phyloP scores from a whole-genome alignment of 768 basidiomycete genomes.

The Megacollybia marginata region DNA sequence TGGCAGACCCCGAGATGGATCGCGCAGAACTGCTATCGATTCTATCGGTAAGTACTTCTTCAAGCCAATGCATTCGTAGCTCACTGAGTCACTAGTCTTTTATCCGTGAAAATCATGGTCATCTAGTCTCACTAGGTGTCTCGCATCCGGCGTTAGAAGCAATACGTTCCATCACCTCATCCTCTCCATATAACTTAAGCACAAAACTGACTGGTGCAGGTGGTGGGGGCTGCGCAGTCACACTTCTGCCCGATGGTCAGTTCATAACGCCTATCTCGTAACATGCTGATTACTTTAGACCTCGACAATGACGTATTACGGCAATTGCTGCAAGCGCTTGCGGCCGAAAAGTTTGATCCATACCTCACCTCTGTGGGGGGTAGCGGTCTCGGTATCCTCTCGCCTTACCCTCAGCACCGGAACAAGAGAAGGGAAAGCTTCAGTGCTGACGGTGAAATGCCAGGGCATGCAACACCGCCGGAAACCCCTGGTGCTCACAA shows the following conservation, averaged over 20 bases:
- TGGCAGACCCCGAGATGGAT: conserved; percentile 68
- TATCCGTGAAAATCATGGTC: conserved; percentile 83
- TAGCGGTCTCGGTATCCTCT: conserved; percentile 82
- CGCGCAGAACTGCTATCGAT: conserved; percentile 57
- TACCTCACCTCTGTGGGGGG: conserved; percentile 94
- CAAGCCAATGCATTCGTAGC: neutral
- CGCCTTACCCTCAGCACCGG: conserved; percentile 43
- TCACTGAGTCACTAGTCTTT: conserved; percentile 42
- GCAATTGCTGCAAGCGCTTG: conserved; percentile 53
- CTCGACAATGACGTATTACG: conserved; percentile 55
- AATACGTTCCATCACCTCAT: conserved; percentile 64
- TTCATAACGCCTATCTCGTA: conserved; percentile 3
- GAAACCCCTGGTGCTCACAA: conserved; percentile 32
- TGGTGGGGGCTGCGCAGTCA: conserved; percentile 97
- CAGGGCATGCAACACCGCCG: conserved; percentile 42
- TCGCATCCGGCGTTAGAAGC: conserved; percentile 85
- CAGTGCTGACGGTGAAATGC: conserved; percentile 9
- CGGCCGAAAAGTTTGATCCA: conserved; percentile 61
- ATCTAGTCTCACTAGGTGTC: conserved; percentile 80
- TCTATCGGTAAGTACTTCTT: conserved; percentile 52
- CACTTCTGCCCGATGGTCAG: conserved; percentile 89
- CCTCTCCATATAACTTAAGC: conserved; percentile 58
- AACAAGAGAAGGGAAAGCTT: conserved; percentile 8
- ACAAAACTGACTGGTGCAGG: conserved; percentile 98
- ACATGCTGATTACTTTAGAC: conserved; percentile 35